Base-by-base conservation (phyloP, 129 eudicot genomes). In the Escallonia rubra region DNA sequence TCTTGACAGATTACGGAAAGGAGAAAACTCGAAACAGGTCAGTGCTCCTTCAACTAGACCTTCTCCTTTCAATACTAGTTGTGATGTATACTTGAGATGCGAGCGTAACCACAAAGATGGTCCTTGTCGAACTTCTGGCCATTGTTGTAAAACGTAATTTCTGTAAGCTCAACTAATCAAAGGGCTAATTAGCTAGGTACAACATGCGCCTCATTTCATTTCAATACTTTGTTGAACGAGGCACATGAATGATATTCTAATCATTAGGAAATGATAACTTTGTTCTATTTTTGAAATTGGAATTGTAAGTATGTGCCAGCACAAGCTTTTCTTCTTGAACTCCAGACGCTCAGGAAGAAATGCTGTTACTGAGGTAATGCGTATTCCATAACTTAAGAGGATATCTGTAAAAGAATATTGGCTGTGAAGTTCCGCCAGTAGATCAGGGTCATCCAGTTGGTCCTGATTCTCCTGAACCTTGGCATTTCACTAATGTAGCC, bases 171-270 rank as follows among this genome's bases (percentile, higher is more conserved):
- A 43, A 57, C 42, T 55, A 52, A 43, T 64, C 45, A 53, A 59
- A 43, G 59, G 51, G 43, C 62, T 59, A 55, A 39, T 70, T 79
- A 71, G 73, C 13, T 59, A 74, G 80, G 59, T 69, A 41, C 51
- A 50, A 16, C 44, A 23, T 41, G 60, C 69, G 81, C 80, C 81
- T 76, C 76, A 10, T 47, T 59, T 69, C 55, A 3, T 11, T 52
- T 69, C 72, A 61, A 66, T 67, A 58, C 54, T 77, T 67, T 71
- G 80, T 75, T 71, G 74, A 67, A 78, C 76, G 76, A 68, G 79
- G 79, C 81, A 13, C 64, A 41, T 61, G 50, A 50, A 59, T 73
- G 38, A 61, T 69, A 56, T 59, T 55, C 60, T 51, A 38, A 61
- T 63, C 43, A 3, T 14, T 59, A 53, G 77, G 64, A 70, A 61